These are phyloP conservation scores for Trypanosomatidae sp. DNA, from an alignment of 208 protist species.

Conservation along the genomic window DNA sequence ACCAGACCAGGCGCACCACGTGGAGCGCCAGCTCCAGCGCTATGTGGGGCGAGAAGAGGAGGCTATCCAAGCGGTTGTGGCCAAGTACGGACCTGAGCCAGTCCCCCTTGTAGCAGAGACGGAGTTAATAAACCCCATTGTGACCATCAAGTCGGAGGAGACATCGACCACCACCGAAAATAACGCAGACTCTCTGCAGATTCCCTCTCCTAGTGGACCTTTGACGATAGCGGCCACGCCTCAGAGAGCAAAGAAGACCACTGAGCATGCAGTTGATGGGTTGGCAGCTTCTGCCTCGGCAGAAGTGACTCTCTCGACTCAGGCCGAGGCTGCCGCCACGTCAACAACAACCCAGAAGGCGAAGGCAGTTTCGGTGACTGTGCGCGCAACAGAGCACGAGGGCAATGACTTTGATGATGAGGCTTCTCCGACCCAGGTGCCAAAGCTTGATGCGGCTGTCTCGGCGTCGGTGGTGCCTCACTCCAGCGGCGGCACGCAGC, in stretches of 20 bases:
- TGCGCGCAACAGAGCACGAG: not conserved
- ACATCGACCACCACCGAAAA: not conserved
- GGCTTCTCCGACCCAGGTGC: not conserved
- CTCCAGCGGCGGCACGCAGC: not conserved
- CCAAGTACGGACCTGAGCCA: conserved; percentile 24
- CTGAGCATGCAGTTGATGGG: not conserved
- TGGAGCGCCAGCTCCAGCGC: conserved; percentile 40
- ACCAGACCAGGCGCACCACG: conserved; percentile 21
- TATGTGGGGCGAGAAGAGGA: conserved; percentile 55
- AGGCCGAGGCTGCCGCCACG: too few species aligned
- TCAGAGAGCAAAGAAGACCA: not conserved
- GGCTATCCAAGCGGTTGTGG: conserved; percentile 32
- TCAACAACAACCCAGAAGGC: not conserved
- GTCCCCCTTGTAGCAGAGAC: not conserved
- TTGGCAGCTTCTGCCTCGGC: not conserved
- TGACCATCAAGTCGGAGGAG: too few species aligned
- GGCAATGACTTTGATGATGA: not conserved
- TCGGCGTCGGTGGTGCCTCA: not conserved
- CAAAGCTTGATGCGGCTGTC: not conserved
- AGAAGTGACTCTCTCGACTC: not conserved
- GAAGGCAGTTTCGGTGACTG: not conserved
- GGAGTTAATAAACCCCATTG: not conserved
- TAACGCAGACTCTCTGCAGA: not conserved
- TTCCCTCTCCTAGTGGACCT: not conserved
- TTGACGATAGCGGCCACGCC: not conserved